Base-by-base conservation (phyloP, 1,284 basidiomycete genomes). In the Anthracocystis setariae region DNA sequence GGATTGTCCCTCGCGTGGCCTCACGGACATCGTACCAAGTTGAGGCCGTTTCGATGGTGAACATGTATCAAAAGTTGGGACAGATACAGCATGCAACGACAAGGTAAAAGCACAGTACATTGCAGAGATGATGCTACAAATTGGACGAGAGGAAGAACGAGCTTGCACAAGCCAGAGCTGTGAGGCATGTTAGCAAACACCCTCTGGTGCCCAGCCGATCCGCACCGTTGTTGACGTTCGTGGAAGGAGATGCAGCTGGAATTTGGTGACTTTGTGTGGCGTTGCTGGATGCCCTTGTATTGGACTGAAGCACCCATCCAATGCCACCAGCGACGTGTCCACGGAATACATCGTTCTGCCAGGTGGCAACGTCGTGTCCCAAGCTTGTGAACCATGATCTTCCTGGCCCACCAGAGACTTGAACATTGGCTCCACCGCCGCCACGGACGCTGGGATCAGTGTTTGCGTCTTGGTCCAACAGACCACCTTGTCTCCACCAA, bases 351-450 rank as follows among this genome's bases (percentile, higher is more conserved):
- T 87, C 82, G 71, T 91, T 86, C 86, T 89, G 72, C 66, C 79
- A 84, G 1, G 88, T 91, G 73, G 89, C 87, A 74, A 88, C 89
- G 57, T 88, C 80, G 79, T 93, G 91, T 2, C 91, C 91, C 2
- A 92, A 85, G 60, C 88, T 88, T 0, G 91, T 92, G 82, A 91
- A 92, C 84, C 90, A 92, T 66, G 90, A 90, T 42, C 91, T 86
- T n/a, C 91, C 91, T 1, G 88, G 85, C 21, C 84, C 84, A 2
- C 83, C 83, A 0, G 58, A 55, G 2, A 49, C 56, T 27, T 54
- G 46, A 24, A 72, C 61, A 39, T 52, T 50, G 43, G 65, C 66
- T 3, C 75, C 73, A 3, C 71, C 67, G 1, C 45, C 57, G 29
- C 75, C 73, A 13, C 37, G 29, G 23, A 65, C 61, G 32, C 69